These are phyloP conservation scores for Erythrobasidium hasegawianum DNA, from an alignment of 1,284 basidiomycete genomes.

Conservation along the genomic window DNA sequence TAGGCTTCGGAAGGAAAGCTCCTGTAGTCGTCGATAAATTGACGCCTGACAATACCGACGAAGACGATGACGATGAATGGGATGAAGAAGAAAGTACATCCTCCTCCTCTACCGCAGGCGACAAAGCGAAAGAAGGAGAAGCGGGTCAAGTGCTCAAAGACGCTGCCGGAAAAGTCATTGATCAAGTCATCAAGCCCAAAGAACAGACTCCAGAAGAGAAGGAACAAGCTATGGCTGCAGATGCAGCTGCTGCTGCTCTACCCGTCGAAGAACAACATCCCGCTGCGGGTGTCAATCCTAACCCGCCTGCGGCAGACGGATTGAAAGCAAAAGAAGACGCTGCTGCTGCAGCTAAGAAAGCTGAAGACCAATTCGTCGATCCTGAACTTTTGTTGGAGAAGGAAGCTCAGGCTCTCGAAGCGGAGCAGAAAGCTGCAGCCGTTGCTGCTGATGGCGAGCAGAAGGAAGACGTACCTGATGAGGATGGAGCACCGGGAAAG, in stretches of 20 bases:
- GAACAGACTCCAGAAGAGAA: slow-evolving; percentile 47
- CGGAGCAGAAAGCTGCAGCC: slow-evolving; percentile 9
- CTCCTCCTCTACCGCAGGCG: slow-evolving; percentile 26
- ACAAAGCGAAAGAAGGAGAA: slow-evolving; percentile 41
- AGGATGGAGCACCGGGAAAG: not conserved
- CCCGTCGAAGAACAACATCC: slow-evolving; percentile 30
- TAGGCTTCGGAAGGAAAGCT: slow-evolving; percentile 29
- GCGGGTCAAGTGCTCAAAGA: slow-evolving; percentile 38
- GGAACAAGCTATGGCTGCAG: slow-evolving; percentile 47
- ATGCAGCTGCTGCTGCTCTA: slow-evolving; percentile 39
- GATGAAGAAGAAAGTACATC: slow-evolving; percentile 40
- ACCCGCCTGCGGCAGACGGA: not conserved
- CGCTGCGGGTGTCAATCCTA: slow-evolving; percentile 22
- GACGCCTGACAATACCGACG: slow-evolving; percentile 41
- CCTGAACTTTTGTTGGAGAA: slow-evolving; percentile 27
- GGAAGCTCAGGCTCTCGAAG: slow-evolving; percentile 24
- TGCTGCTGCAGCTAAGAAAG: too few relatives aligned
- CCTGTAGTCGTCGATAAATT: slow-evolving; percentile 13
- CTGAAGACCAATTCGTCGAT: slow-evolving; percentile 30
- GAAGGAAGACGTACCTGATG: not conserved
- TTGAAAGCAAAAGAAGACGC: not conserved
- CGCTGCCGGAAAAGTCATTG: slow-evolving; percentile 36
- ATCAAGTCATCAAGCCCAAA: slow-evolving; percentile 29
- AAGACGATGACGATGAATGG: slow-evolving; percentile 40
- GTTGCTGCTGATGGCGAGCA: not conserved